phyloP scores from a whole-genome alignment of 2,329 filamentous ascomycete genomes.

The Aspergillus spinulosporus region DNA sequence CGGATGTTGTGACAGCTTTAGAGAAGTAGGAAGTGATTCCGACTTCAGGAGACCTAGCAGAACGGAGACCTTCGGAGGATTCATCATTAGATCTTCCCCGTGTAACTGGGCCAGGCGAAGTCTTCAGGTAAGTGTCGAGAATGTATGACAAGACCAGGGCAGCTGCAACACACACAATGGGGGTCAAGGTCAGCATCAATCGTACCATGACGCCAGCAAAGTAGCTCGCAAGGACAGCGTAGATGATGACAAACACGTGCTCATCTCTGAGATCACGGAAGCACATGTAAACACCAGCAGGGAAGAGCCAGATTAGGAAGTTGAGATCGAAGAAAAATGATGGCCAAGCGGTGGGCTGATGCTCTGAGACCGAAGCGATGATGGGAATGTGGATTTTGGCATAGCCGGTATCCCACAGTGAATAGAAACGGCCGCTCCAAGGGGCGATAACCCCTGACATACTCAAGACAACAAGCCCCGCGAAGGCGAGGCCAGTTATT shows the following conservation, averaged over 20 bases:
- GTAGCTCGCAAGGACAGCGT: slow-evolving; percentile 94
- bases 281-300: slow-evolving; percentile 96
- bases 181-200: slow-evolving; percentile 95
- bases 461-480: slow-evolving; percentile 77
- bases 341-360: slow-evolving; percentile 98
- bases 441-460: slow-evolving; percentile 90
- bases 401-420: slow-evolving; percentile 97
- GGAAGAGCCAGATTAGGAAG: slow-evolving; percentile 98
- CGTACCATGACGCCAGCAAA: slow-evolving; percentile 99
- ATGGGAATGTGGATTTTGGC: slow-evolving; percentile 99
- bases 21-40: slow-evolving; percentile 81
- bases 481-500: slow-evolving; percentile 71
- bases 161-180: slow-evolving; percentile 91
- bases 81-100: slow-evolving; percentile 46
- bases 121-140: slow-evolving; percentile 79
- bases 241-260: slow-evolving; percentile 97
- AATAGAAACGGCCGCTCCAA: slow-evolving; percentile 98
- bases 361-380: slow-evolving; percentile 98
- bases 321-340: slow-evolving; percentile 99
- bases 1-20: slow-evolving; percentile 73
- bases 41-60: slow-evolving; percentile 70
- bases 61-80: slow-evolving; percentile 56
- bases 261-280: slow-evolving; percentile 93
- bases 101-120: slow-evolving; percentile 59
- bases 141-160: slow-evolving; percentile 86